Base-by-base conservation (phyloP, 345 rosid genomes). In the Turritis glabra region DNA sequence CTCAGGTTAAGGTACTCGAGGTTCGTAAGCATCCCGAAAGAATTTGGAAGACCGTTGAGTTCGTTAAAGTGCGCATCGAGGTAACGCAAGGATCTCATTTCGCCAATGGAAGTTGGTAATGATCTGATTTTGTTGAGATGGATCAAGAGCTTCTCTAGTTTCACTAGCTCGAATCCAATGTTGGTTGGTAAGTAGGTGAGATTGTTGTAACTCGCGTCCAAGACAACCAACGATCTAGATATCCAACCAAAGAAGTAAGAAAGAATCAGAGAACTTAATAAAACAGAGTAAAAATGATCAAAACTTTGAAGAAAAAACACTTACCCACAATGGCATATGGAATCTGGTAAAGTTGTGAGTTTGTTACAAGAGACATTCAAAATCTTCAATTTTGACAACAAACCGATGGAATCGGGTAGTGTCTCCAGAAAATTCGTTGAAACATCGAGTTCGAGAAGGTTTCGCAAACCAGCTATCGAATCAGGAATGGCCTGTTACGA, bases 331-430 rank as follows among this genome's bases (percentile, higher is more conserved):
- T 82, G 80, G 53, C 86, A 85, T 69, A 90, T 85, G 62, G 89
- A 73, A 64, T 92, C 97, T 0, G 99, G 96, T 67, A 95, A 79
- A 33, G 84, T 68, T 56, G 71, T 79, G 46, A 95, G 86, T 81
- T 92, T 92, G 80, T 92, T 95, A 79, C 88, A 79, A 2, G 97
- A 89, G 52, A 81, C 91, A 63, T 92, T 71, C 47, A 95, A 77
- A 55, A 84, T 73, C 79, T 90, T 95, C 84, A 92, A 67, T 54
- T 88, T 90, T 0, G 76, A 64, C 52, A 95, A 69, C 76, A 89
- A 78, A 37, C 97, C 98, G 57, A 95, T 81, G 1, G 99, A 95
- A 79, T 92, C 96, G 2, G 99, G 99, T 30, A 95, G 81, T 2
- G 79, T 77, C 77, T 78, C 85, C 53, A 95, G 70, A 29, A 88